phyloP scores from a whole-genome alignment of 306 rosid species.

The Cicer judaicum region DNA sequence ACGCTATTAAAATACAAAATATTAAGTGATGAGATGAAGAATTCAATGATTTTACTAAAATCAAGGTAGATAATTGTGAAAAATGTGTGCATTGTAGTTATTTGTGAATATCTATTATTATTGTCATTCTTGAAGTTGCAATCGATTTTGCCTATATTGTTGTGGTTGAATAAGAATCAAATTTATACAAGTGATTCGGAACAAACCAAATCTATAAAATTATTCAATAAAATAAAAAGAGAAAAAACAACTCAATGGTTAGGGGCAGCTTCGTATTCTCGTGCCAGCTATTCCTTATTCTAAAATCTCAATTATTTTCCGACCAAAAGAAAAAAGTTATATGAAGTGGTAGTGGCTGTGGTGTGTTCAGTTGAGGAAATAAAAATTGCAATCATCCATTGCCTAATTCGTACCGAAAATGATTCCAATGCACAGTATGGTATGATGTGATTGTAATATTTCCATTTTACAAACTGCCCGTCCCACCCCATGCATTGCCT shows the following conservation, averaged over 20 bases:
- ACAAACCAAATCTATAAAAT: neutral
- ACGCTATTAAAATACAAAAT: too few species aligned
- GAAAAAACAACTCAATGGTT: neutral
- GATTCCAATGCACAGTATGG: constrained; percentile 6
- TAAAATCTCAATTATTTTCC: constrained; percentile 1
- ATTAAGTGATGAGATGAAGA: too few species aligned
- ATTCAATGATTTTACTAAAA: too few species aligned
- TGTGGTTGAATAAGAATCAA: neutral
- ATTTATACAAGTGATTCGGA: neutral
- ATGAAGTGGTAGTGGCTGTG: constrained; percentile 1
- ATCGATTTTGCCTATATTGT: too few species aligned
- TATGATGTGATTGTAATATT: constrained; percentile 25
- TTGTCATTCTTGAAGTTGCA: too few species aligned
- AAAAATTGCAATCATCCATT: neutral
- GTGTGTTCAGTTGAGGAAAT: neutral
- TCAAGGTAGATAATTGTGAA: too few species aligned
- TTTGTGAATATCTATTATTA: too few species aligned
- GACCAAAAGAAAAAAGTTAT: neutral
- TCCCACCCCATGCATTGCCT: constrained; percentile 17
- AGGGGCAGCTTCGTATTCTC: constrained; percentile 2
- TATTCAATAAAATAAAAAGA: neutral
- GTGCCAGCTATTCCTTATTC: neutral
- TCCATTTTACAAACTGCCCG: neutral
- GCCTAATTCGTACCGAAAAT: constrained; percentile 18
- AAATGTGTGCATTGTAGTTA: too few species aligned